Evolutionary conservation across 345 rosid species (phyloP).

Genomic region (Psidium friedrichsthalianum): DNA sequence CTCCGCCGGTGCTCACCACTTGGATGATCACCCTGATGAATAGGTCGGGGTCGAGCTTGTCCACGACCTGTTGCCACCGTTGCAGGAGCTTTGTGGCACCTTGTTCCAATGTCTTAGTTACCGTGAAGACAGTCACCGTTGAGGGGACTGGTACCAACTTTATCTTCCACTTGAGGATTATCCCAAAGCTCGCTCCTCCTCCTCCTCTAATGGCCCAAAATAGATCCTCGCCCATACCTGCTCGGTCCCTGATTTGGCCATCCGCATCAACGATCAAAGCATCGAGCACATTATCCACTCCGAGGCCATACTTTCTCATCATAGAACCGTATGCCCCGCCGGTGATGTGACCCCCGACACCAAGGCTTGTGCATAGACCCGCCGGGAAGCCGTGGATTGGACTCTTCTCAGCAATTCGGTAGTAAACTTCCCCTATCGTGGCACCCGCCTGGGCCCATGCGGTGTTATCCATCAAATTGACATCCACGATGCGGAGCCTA

Average conservation of each 20-base stretch:
- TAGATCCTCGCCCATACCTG: conserved; percentile 48
- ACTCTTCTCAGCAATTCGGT: conserved; percentile 50
- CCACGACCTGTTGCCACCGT: conserved; percentile 42
- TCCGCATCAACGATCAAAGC: conserved; percentile 44
- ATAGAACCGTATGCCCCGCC: conserved; percentile 62
- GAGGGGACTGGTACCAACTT: conserved; percentile 51
- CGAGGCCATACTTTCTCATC: conserved; percentile 73
- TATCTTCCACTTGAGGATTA: conserved; percentile 47
- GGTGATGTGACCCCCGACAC: conserved; percentile 57
- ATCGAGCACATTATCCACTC: conserved; percentile 64
- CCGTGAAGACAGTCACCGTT: conserved; percentile 47
- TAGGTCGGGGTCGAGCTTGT: conserved; percentile 36
- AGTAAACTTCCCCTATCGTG: conserved; percentile 49
- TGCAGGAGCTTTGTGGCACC: conserved; percentile 29
- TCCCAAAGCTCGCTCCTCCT: conserved; percentile 58
- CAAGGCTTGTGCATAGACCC: conserved; percentile 53
- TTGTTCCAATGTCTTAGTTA: conserved; percentile 37
- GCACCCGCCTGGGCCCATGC: conserved; percentile 74
- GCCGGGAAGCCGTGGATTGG: conserved; percentile 51
- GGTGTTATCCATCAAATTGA: conserved; percentile 20
- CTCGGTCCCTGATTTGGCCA: conserved; percentile 41
- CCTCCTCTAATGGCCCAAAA: conserved; percentile 79
- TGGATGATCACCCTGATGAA: conserved; percentile 41
- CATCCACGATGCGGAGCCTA: conserved; percentile 24
- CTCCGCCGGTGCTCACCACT: background rate